A percentile compares a stretch with the other conserved stretches of the same genome.
Conservation (phyloP, 192 early-diverging fungal genomes). For the Oehlia diaphana region DNA sequence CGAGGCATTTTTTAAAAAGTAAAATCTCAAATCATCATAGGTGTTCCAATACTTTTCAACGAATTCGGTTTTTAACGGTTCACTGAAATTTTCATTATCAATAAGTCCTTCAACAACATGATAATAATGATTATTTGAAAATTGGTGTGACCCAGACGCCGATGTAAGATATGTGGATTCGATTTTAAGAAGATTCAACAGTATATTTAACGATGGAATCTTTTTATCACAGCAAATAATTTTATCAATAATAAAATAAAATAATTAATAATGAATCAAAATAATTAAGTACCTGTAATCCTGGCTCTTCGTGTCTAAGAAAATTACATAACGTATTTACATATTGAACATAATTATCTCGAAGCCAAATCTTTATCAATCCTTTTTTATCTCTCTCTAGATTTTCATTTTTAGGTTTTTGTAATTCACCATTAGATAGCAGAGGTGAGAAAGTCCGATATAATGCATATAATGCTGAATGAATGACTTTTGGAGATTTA, state of each 20-base stretch:
- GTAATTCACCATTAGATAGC: slow-evolving; percentile 47
- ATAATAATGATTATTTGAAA: slow-evolving; percentile 70
- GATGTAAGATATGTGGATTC: slow-evolving; percentile 52
- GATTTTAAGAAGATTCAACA: slow-evolving; percentile 68
- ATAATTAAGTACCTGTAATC: slow-evolving; percentile 59
- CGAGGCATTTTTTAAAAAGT: slow-evolving; percentile 72
- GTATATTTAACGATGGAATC: slow-evolving; percentile 68
- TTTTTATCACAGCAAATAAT: slow-evolving; percentile 16
- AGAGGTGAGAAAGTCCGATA: slow-evolving; percentile 66
- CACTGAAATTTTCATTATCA: slow-evolving; percentile 54
- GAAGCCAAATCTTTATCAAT: slow-evolving; percentile 73
- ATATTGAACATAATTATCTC: slow-evolving; percentile 75
- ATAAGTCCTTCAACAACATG: slow-evolving; percentile 59
- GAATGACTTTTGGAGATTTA: slow-evolving; percentile 54
- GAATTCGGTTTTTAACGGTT: slow-evolving; percentile 63
- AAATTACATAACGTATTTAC: slow-evolving; percentile 51
- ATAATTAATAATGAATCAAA: background rate
- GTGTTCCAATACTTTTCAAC: slow-evolving; percentile 70
- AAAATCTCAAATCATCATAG: slow-evolving; percentile 85
- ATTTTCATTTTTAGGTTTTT: slow-evolving; percentile 44
- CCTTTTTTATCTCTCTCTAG: slow-evolving; percentile 45
- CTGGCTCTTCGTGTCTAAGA: slow-evolving; percentile 61
- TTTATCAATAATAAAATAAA: background rate
- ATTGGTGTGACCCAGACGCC: slow-evolving; percentile 50
- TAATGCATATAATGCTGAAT: slow-evolving; percentile 72